These are phyloP conservation scores for Ogataea methylovora DNA, from an alignment of 805 yeast species.

Conservation along the genomic window DNA sequence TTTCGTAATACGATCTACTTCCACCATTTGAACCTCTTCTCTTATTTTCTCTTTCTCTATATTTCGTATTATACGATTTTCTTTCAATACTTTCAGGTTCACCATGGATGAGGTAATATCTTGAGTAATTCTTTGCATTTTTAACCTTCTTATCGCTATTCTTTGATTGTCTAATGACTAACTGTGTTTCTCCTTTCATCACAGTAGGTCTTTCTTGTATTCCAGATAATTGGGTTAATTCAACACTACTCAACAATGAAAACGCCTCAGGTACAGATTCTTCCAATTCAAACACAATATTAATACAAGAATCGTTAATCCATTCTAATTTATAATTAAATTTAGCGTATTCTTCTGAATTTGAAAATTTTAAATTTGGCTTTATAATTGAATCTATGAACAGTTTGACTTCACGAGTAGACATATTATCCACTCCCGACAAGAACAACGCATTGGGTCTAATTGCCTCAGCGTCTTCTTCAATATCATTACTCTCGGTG, in stretches of 20 bases:
- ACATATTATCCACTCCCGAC: conserved; percentile 56
- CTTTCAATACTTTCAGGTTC: conserved; percentile 47
- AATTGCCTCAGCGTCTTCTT: conserved; percentile 11
- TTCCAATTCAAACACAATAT: conserved; percentile 40
- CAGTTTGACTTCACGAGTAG: conserved; percentile 51
- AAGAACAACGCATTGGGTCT: conserved; percentile 44
- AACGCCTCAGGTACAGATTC: conserved; percentile 17
- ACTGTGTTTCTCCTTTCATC: conserved; percentile 13
- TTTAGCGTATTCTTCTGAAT: conserved; percentile 18
- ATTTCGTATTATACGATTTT: conserved; percentile 14
- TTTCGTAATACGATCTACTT: conserved; percentile 6
- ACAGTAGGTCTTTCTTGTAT: background rate
- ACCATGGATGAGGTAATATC: conserved; percentile 64
- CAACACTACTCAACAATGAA: background rate
- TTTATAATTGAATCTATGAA: conserved; percentile 41
- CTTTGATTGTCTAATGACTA: conserved; percentile 43
- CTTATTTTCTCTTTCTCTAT: conserved; percentile 5
- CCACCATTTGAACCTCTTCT: conserved; percentile 2
- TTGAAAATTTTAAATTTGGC: conserved; percentile 23
- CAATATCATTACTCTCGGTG: background rate
- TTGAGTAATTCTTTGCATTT: conserved; percentile 49
- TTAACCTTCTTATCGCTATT: conserved; percentile 48
- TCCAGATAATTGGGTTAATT: background rate
- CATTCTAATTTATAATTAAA: conserved; percentile 44
- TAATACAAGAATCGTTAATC: conserved; percentile 57